A percentile compares a stretch with the other conserved stretches of the same genome.
These are phyloP conservation scores for Lactarius pseudohatsudake DNA, from an alignment of 768 basidiomycete genomes.

Conservation along the genomic window DNA sequence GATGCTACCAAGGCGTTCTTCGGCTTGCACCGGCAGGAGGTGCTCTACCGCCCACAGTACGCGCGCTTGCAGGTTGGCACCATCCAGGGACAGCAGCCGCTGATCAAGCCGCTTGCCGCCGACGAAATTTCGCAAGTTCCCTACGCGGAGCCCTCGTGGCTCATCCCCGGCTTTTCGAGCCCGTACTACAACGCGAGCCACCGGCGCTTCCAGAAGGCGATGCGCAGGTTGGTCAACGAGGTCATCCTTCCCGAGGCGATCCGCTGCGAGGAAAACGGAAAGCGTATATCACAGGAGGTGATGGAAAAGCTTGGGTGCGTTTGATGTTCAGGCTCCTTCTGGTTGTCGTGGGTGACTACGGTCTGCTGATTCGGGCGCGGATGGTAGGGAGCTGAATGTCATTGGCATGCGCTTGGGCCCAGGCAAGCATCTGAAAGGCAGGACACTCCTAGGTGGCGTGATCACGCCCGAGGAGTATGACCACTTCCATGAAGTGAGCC, in stretches of 20 bases:
- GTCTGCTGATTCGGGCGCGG: background rate
- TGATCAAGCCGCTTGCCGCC: conserved; percentile 51
- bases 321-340: background rate
- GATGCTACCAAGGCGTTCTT: conserved; percentile 83
- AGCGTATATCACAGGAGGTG: conserved; percentile 80
- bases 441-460: conserved; percentile 70
- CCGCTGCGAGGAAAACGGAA: conserved; percentile 82
- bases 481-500: conserved; percentile 85
- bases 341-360: background rate
- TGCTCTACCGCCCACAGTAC: conserved; percentile 73
- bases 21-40: conserved; percentile 80
- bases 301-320: conserved; percentile 81
- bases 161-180: conserved; percentile 60
- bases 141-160: conserved; percentile 86
- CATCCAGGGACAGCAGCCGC: conserved; percentile 55
- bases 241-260: conserved; percentile 74
- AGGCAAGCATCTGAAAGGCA: conserved; percentile 82
- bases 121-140: conserved; percentile 76
- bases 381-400: conserved; percentile 64
- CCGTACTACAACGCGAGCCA: conserved; percentile 82
- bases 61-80: conserved; percentile 66
- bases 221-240: conserved; percentile 75
- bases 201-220: conserved; percentile 67
- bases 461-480: conserved; percentile 85
- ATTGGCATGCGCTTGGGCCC: conserved; percentile 91